Conservation (phyloP, 768 basidiomycete species). For the Nidula microcarpa region DNA sequence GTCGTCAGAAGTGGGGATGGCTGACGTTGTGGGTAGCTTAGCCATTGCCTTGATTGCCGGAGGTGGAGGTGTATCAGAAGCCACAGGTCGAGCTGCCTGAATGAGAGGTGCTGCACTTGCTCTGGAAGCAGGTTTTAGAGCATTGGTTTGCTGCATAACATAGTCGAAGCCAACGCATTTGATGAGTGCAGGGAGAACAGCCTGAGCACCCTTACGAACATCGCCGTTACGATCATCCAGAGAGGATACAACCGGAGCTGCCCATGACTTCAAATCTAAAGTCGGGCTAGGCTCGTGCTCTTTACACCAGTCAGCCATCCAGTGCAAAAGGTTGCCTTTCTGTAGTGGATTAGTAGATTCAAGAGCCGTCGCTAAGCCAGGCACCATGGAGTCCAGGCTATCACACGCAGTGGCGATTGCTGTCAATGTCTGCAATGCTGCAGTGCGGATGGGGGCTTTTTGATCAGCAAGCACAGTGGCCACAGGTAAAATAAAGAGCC, state of each 20-base stretch:
- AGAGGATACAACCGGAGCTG: constrained; percentile 60
- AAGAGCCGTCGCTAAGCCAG: constrained; percentile 73
- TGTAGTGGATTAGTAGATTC: constrained; percentile 88
- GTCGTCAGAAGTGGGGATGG: constrained; percentile 20
- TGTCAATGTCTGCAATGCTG: constrained; percentile 74
- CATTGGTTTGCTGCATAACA: constrained; percentile 81
- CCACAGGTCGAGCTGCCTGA: constrained; percentile 70
- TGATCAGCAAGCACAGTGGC: constrained; percentile 89
- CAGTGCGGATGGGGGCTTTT: constrained; percentile 80
- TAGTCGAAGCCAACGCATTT: constrained; percentile 74
- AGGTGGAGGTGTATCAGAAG: constrained; percentile 21
- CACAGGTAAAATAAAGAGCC: constrained; percentile 72
- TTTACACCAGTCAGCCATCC: constrained; percentile 80
- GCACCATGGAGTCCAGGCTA: constrained; percentile 77
- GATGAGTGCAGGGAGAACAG: constrained; percentile 75
- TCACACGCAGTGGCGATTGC: constrained; percentile 85
- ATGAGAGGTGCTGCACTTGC: constrained; percentile 83
- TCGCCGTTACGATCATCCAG: constrained; percentile 91
- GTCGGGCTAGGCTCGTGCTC: constrained; percentile 49
- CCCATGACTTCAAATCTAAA: constrained; percentile 72
- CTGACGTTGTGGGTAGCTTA: constrained; percentile 20
- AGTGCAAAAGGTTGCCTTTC: constrained; percentile 72
- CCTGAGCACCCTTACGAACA: constrained; percentile 88
- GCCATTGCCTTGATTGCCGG: constrained; percentile 18
- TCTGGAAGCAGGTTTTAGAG: constrained; percentile 89